Evolutionary conservation across 1,139 yeast genomes (phyloP).

Genomic region (Debaryomycetaceae sp.): DNA sequence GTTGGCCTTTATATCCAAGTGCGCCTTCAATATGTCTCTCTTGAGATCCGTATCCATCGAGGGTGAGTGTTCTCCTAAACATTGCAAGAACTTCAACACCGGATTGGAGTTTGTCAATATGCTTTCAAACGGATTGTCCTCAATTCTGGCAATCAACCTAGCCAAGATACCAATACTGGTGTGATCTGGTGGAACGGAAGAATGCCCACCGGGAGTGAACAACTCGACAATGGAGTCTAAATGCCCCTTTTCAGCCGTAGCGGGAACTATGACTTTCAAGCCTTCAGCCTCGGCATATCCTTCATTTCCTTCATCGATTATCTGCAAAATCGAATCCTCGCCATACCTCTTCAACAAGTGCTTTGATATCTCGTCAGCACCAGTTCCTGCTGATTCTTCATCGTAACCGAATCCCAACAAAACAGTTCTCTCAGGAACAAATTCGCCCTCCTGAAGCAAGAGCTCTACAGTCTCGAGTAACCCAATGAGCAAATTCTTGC

Average conservation of each 20-base stretch:
- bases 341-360: constrained; percentile 35
- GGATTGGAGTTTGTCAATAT: constrained; percentile 41
- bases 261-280: constrained; percentile 51
- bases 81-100: constrained; percentile 36
- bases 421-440: constrained; percentile 39
- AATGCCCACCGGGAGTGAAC: constrained; percentile 48
- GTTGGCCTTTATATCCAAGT: constrained; percentile 39
- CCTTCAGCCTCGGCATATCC: constrained; percentile 38
- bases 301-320: constrained; percentile 45
- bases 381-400: constrained; percentile 43
- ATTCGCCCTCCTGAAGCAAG: constrained; percentile 29
- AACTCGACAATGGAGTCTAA: constrained; percentile 35
- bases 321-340: constrained; percentile 34
- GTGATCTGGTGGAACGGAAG: constrained; percentile 46
- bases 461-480: constrained; percentile 41
- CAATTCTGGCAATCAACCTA: constrained; percentile 35
- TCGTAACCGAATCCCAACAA: constrained; percentile 48
- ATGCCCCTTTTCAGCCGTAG: constrained; percentile 48
- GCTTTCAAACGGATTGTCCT: constrained; percentile 30
- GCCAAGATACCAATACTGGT: constrained; percentile 47
- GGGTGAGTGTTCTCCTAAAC: constrained; percentile 40
- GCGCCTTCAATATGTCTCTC: constrained; percentile 39
- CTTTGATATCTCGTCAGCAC: constrained; percentile 29
- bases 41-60: constrained; percentile 26
- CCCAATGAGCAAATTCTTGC: constrained; percentile 42